A percentile compares a stretch with the other conserved stretches of the same genome.
Evolutionary conservation across 192 early-diverging fungal genomes (phyloP).

Genomic region (Chytriomyces confervae): DNA sequence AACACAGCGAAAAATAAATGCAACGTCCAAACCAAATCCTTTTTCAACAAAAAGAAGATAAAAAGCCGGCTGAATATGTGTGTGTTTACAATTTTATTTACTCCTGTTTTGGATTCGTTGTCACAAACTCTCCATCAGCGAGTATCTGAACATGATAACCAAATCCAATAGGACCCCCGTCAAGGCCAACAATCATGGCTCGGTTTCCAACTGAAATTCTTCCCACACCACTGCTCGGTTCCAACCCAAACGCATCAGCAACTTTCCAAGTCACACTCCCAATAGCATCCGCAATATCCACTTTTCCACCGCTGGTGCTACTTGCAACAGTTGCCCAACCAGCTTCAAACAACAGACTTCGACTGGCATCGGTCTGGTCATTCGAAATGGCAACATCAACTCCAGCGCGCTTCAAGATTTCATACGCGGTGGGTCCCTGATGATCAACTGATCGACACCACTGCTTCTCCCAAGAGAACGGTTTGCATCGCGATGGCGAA

Average conservation of each 20-base stretch:
- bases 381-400: conserved; percentile 71
- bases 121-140: conserved; percentile 60
- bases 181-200: conserved; percentile 66
- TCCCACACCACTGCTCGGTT: conserved; percentile 20
- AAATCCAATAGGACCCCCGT: conserved; percentile 63
- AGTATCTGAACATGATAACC: conserved; percentile 58
- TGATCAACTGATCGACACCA: conserved; percentile 62
- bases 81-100: conserved; percentile 11
- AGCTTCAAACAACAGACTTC: conserved; percentile 77
- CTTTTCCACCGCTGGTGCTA: conserved; percentile 31
- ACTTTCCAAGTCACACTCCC: conserved; percentile 73
- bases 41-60: no score
- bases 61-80: no score
- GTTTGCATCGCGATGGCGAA: conserved; percentile 68
- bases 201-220: conserved; percentile 39
- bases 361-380: conserved; percentile 53
- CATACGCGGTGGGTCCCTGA: conserved; percentile 56
- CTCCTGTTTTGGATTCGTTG: conserved; percentile 33
- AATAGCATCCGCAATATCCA: conserved; percentile 66
- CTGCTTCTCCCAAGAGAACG: conserved; percentile 61
- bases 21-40: no score
- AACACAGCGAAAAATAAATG: no score
- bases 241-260: conserved; percentile 59
- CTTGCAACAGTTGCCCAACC: conserved; percentile 65
- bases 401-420: conserved; percentile 60